Base-by-base conservation (phyloP, 2,329 filamentous ascomycete genomes). In the Sphaerulina populicola region DNA sequence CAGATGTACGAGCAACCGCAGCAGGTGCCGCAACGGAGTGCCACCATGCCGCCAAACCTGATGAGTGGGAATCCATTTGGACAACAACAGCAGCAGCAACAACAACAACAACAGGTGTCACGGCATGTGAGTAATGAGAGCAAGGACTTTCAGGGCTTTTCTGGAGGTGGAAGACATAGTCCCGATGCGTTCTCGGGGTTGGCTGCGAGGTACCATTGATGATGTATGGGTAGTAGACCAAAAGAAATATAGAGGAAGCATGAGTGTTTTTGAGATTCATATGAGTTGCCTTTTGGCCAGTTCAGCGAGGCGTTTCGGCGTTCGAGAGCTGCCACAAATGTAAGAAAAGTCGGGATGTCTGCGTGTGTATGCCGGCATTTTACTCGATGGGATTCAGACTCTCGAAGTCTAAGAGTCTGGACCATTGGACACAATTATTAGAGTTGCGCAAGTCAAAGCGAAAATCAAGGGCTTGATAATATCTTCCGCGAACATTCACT, bases 161-260 rank as follows among this genome's bases (percentile, higher is more conserved):
- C 80, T 66, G 79, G 80, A 50, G 77, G 61, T 60, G 86, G 86
- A 8, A 74, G 86, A 38, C 85, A 89, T 63, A 88, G 85, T 60
- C 86, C 86, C 3, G 86, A 90, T 68, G 86, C 86, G 11, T 90
- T 89, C 74, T 81, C 85, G 2, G 86, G 83, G 45, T 71, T 90
- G 57, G 88, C 84, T 62, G 80, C 84, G 41, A 68, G 70, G 52
- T 74, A 63, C 58, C 57, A 62, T 56, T 67, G 60, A 63, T 14
- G 36, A 2, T 33, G 30, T 18, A 18, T 18, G 23, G 23, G 18
- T 14, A 12, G 40, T 11, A 23, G 31, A 39, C 18, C 18, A 15
- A n/a, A 39, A 8, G 2, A 8, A n/a, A 15, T n/a, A n/a, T n/a
- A 15, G n/a, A 18, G 14, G 3, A 39, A 9, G 18, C 8, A 39